Evolutionary conservation across 306 rosid species (phyloP), one percentile per base, ranked within the genome.

Genomic region (Calophaca sinica): DNA sequence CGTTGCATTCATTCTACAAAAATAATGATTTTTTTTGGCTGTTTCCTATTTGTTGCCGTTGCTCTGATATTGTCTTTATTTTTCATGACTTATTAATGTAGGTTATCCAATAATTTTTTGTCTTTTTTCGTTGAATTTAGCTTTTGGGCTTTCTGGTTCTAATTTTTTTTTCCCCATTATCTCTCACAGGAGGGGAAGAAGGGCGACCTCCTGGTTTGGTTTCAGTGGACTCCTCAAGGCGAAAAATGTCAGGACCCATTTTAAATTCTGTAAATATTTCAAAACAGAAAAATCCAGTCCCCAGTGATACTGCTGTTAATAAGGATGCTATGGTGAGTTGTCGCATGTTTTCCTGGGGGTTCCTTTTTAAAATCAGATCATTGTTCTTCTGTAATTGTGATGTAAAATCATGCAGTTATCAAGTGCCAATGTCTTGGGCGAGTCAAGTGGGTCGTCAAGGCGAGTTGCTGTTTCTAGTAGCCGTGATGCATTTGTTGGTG

Each of bases 371-470:
- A 58, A 26, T 72, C 31, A 50, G 45, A 42, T 32, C 1, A 6
- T 60, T 62, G 0, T 36, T n/a, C 26, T 48, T 70, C 35, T 60
- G 13, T 66, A 28, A 74, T 38, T 50, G 9, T 63, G 42, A 3
- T 36, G 31, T 38, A 13, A 62, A 41, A 70, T 68, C 29, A 46
- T 81, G 89, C 92, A 93, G 97, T 71, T 86, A 70, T 60, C 88
- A 64, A 72, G 68, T 48, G 13, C 87, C 74, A 89, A 85, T 72
- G 76, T 74, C 6, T 51, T 87, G 81, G 97, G 96, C 14, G 87
- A 88, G 64, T 85, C 98, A n/a, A 80, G 92, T 77, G 98, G 96
- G 65, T 88, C 96, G 68, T 83, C 93, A 14, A 89, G 97, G 87
- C 91, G 90, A 46, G 90, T 82, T 58, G 96, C 87, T 62, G 87